These are phyloP conservation scores for Phyllosticta citrichinensis DNA, from an alignment of 2,329 filamentous ascomycete genomes.

Conservation along the genomic window DNA sequence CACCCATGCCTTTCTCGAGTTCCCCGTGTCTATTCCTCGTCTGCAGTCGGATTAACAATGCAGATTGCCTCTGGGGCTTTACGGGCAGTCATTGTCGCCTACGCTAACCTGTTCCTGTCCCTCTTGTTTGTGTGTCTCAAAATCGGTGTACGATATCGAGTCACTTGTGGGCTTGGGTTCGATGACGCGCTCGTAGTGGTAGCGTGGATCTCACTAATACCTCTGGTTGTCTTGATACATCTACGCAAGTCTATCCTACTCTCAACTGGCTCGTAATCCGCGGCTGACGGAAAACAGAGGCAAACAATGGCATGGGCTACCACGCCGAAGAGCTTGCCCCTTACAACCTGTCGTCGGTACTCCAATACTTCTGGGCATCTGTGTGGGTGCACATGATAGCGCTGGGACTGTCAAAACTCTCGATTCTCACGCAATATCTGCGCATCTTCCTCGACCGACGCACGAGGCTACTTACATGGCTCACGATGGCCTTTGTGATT, in stretches of 20 bases:
- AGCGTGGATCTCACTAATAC: neutral
- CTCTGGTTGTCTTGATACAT: constrained; percentile 4
- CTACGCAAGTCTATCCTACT: neutral
- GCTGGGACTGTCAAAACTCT: constrained; percentile 17
- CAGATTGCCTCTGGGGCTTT: neutral
- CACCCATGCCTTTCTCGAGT: neutral
- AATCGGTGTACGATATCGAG: neutral
- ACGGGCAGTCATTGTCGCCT: neutral
- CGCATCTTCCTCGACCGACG: constrained; percentile 15
- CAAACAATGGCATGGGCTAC: constrained; percentile 22
- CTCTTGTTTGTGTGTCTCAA: constrained; percentile 2
- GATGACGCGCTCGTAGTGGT: constrained; percentile 2
- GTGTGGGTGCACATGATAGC: constrained; percentile 25
- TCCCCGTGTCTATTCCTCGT: neutral
- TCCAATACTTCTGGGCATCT: constrained; percentile 22
- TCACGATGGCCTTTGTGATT: constrained; percentile 7
- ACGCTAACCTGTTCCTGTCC: neutral
- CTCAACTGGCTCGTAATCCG: neutral
- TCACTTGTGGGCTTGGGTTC: neutral
- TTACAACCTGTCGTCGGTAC: constrained; percentile 19
- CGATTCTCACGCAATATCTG: constrained; percentile 16
- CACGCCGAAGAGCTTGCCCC: constrained; percentile 12
- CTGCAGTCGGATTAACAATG: neutral
- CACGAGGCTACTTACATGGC: constrained; percentile 12
- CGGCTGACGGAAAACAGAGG: constrained; percentile 13